phyloP scores from a whole-genome alignment of 208 protist genomes.

The Wallacemonas sp. region DNA sequence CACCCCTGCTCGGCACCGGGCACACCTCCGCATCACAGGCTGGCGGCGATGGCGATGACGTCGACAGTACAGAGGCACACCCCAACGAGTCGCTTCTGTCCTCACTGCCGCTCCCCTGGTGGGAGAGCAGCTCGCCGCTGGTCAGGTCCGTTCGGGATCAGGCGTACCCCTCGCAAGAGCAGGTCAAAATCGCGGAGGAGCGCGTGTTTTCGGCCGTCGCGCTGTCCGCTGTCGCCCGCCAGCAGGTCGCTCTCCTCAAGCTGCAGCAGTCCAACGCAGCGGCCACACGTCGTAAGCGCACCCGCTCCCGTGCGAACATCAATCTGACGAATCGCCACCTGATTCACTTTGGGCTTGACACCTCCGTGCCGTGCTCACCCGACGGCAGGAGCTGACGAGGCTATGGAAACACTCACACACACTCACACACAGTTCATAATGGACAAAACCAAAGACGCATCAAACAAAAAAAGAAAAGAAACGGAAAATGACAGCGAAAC shows the following conservation, averaged over 20 bases:
- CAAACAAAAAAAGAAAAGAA: too few relatives aligned
- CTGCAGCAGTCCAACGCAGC: slow-evolving; percentile 2
- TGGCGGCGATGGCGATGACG: slow-evolving; percentile 20
- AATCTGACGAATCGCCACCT: slow-evolving; percentile 80
- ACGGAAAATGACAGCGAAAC: too few relatives aligned
- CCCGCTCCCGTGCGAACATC: slow-evolving; percentile 2
- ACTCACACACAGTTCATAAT: too few relatives aligned
- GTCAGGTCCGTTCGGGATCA: slow-evolving; percentile 48
- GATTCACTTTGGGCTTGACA: slow-evolving; percentile 80
- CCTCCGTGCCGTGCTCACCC: slow-evolving; percentile 56
- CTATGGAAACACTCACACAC: neutral
- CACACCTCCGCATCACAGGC: too few relatives aligned
- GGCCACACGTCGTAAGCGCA: slow-evolving; percentile 14
- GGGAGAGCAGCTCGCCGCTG: slow-evolving; percentile 65
- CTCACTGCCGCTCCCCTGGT: slow-evolving; percentile 63
- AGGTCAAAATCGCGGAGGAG: slow-evolving; percentile 38
- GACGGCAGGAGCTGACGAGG: neutral
- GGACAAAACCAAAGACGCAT: too few relatives aligned
- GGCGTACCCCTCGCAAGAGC: slow-evolving; percentile 43
- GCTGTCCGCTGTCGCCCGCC: slow-evolving; percentile 34
- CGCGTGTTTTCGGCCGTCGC: slow-evolving; percentile 44
- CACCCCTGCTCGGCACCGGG: slow-evolving; percentile 14
- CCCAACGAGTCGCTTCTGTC: neutral
- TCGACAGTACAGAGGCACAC: slow-evolving; percentile 9
- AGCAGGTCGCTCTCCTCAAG: slow-evolving; percentile 29